Evolutionary conservation across 2,329 filamentous ascomycete genomes (phyloP), one percentile per base, ranked within the genome.

Genomic region (Aureobasidium pullulans): DNA sequence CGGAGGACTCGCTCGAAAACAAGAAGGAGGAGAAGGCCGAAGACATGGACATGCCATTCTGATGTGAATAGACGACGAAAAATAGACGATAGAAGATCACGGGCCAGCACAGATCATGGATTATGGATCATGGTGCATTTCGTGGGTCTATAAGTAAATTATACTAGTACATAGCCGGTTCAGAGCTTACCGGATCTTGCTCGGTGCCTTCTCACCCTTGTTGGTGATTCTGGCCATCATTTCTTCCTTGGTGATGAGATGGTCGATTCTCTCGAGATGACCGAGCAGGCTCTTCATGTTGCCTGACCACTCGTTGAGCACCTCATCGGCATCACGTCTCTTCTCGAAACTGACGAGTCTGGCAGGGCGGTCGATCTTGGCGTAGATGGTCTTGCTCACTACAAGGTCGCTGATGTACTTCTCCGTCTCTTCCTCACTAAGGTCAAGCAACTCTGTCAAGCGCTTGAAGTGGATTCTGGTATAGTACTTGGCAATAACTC

Each of bases 201-300:
- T 66, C 70, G 71, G 74, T 59, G 66, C 68, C 68, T 75, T 75
- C 59, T 75, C 73, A n/a, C 71, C 69, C 64, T 73, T 76, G 32
- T 73, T 76, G 31, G 67, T 79, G 6, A 99, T 97, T 61, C 92
- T 84, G 42, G 94, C 94, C 94, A 99, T 99, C 94, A 99, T 99
- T 81, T 99, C 94, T 77, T 99, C 94, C 81, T 97, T 97, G 59
- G 95, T 99, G 70, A 99, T 99, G 69, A 99, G 81, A 74, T 99
- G 94, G 71, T 99, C 94, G 62, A 99, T 95, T 64, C 91, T 83
- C 80, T 96, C 91, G 70, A 96, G 72, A 59, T 93, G 77, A 10
- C 90, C 90, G 65, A 96, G 76, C 68, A 96, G 76, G 70, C 87
- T 92, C 86, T 94, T 96, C 90, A 96, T 97, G 75, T 96, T 96